Conservation (phyloP, 129 eudicot genomes). For the Heracleum sosnowskyi region DNA sequence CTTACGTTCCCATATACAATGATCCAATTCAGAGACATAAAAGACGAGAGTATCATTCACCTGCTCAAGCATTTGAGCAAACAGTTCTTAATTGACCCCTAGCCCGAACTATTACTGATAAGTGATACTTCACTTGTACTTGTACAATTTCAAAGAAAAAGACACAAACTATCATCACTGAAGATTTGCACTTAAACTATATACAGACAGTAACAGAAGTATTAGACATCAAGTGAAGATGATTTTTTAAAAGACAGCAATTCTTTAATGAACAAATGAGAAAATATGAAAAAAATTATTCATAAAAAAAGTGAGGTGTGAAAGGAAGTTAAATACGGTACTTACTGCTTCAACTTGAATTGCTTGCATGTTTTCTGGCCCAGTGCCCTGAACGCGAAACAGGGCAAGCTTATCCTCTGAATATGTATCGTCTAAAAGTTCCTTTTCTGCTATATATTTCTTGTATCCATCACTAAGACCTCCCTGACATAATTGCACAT, state of each 20-base stretch:
- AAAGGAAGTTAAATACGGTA: neutral
- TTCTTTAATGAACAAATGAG: neutral
- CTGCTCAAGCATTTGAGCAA: neutral
- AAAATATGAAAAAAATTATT: neutral
- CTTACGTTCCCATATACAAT: neutral
- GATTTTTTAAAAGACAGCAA: neutral
- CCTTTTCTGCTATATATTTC: constrained; percentile 66
- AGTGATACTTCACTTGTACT: neutral
- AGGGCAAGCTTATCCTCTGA: constrained; percentile 69
- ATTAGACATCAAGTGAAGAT: neutral
- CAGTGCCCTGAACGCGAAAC: constrained; percentile 90
- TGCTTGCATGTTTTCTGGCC: constrained; percentile 97
- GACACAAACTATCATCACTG: neutral
- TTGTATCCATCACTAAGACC: constrained; percentile 82
- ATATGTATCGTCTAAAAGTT: constrained; percentile 64
- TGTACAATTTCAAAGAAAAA: neutral
- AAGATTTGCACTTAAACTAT: neutral
- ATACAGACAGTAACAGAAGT: neutral
- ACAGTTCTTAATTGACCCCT: neutral
- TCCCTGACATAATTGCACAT: constrained; percentile 48
- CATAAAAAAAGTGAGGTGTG: neutral
- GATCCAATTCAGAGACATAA: neutral
- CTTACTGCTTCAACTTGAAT: constrained; percentile 92
- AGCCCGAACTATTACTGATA: neutral
- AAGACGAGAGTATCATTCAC: neutral